phyloP scores from a whole-genome alignment of 2,329 filamentous ascomycete genomes.

The Xylariaceae sp. region DNA sequence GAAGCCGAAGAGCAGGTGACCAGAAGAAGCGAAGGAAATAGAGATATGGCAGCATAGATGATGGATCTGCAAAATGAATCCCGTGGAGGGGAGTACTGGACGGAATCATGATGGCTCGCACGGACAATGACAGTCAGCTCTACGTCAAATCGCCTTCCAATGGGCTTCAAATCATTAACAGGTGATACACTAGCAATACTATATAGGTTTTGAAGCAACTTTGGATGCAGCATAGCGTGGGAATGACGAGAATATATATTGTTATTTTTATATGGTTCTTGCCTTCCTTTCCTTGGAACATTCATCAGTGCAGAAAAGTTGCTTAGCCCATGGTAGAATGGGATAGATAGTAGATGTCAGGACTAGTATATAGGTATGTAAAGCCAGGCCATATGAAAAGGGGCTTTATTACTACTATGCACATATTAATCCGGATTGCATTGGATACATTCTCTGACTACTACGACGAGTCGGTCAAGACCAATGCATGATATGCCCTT shows the following conservation, averaged over 20 bases:
- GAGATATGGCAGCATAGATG: background rate
- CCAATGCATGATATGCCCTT: too few relatives aligned
- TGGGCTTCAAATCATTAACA: background rate
- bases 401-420: too few relatives aligned
- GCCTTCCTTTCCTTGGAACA: too few relatives aligned
- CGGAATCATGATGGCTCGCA: background rate
- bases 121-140: conserved; percentile 2
- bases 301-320: conserved; percentile 39
- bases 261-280: too few relatives aligned
- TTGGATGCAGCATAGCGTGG: conserved; percentile 19
- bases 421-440: too few relatives aligned
- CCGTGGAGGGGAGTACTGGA: background rate
- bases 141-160: background rate
- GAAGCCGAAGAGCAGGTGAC: conserved; percentile 5
- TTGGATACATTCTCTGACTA: too few relatives aligned
- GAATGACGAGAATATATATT: conserved; percentile 1
- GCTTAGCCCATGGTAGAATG: conserved; percentile 59
- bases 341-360: background rate
- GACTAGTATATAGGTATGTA: background rate
- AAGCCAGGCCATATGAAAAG: background rate
- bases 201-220: background rate
- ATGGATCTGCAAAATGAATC: background rate
- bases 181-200: background rate
- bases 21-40: background rate
- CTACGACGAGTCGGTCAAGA: too few relatives aligned